These are phyloP conservation scores for Phytophthora multivora DNA, from an alignment of 352 stramenopile species.

Conservation along the genomic window DNA sequence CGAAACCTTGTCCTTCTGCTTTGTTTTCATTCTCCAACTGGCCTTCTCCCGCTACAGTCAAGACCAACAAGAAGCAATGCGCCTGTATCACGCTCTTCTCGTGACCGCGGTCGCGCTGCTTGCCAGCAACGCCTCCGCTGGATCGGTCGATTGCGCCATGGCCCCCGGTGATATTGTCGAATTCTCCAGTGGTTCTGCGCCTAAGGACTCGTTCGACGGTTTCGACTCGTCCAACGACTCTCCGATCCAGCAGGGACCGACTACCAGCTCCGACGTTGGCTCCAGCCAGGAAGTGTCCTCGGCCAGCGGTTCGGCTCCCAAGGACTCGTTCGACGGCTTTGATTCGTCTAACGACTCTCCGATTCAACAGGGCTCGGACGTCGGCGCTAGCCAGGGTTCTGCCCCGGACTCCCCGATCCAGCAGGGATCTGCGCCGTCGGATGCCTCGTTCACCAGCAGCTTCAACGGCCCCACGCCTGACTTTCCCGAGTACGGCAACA, in stretches of 20 bases:
- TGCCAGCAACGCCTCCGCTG: slow-evolving; percentile 21
- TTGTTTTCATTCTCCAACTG: slow-evolving; percentile 28
- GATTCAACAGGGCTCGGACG: not conserved
- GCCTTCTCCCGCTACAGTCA: slow-evolving; percentile 21
- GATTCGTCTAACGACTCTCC: not conserved
- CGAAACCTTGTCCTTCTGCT: slow-evolving; percentile 1
- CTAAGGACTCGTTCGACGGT: slow-evolving; percentile 21
- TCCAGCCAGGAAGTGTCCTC: slow-evolving; percentile 7
- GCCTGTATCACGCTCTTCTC: slow-evolving; percentile 26
- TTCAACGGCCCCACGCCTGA: slow-evolving; percentile 3
- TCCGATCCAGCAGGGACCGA: slow-evolving; percentile 12
- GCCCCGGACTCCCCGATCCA: too few species aligned
- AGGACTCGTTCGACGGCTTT: slow-evolving; percentile 13
- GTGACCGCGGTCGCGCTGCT: slow-evolving; percentile 18
- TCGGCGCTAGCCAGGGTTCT: not conserved
- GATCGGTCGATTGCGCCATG: slow-evolving; percentile 14
- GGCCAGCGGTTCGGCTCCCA: slow-evolving; percentile 5
- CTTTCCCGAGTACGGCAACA: slow-evolving; percentile 6
- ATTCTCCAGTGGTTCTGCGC: slow-evolving; percentile 1
- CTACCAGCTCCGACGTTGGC: slow-evolving; percentile 6
- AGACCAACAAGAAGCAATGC: slow-evolving; percentile 24
- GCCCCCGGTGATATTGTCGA: slow-evolving; percentile 12
- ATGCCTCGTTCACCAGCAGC: slow-evolving; percentile 3
- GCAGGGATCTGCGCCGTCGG: not conserved
- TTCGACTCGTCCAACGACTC: slow-evolving; percentile 25